A percentile compares a stretch with the other conserved stretches of the same genome.
Conservation (phyloP, 176 grass and related monocot species). For the Carex pumila region DNA sequence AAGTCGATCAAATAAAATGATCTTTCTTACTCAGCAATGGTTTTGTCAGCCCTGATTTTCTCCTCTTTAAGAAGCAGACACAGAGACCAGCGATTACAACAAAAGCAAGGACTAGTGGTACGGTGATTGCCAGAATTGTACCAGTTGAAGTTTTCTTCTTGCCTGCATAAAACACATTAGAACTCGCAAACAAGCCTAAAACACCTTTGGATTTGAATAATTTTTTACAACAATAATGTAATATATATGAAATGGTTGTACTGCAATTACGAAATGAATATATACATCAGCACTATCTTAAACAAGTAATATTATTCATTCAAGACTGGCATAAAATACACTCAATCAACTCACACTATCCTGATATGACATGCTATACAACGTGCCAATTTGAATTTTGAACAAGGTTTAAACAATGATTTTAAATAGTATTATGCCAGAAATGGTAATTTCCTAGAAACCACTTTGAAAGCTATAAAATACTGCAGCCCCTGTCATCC, state of each 20-base stretch:
- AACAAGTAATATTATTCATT: not conserved
- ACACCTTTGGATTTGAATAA: not conserved
- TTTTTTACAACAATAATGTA: not conserved
- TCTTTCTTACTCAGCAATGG: not conserved
- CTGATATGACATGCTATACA: not conserved
- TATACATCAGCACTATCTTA: not conserved
- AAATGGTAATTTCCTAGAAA: not conserved
- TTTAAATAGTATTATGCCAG: not conserved
- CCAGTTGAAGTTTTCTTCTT: not conserved
- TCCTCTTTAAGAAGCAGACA: not conserved
- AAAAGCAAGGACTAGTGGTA: conserved; percentile 5
- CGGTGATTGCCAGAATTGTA: conserved; percentile 1
- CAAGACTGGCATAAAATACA: no score
- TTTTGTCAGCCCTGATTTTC: not conserved
- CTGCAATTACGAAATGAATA: not conserved
- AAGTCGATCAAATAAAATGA: not conserved
- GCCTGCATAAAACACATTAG: no score
- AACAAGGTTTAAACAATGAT: not conserved
- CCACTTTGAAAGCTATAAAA: not conserved
- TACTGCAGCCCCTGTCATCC: not conserved
- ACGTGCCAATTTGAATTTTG: not conserved
- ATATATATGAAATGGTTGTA: not conserved
- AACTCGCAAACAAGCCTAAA: no score
- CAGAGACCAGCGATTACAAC: not conserved
- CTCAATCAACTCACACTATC: not conserved